Conservation (phyloP, 441 rosid genomes). For the Brassica balearica region DNA sequence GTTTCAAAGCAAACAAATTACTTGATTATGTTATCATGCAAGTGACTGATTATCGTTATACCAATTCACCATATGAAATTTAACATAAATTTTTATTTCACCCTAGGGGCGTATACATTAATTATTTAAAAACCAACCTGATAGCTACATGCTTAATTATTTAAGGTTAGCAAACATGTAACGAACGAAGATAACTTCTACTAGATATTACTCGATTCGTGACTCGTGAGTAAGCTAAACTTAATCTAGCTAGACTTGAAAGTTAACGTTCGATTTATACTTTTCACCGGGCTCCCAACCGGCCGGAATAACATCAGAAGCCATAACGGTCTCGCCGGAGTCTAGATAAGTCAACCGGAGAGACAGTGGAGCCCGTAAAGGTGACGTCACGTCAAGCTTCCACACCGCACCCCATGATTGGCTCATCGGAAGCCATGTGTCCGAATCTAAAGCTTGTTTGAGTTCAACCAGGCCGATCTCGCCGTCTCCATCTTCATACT, state of each 20-base stretch:
- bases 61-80: neutral
- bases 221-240: neutral
- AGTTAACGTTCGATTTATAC: slow-evolving; percentile 63
- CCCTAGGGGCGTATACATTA: neutral
- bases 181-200: neutral
- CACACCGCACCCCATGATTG: slow-evolving; percentile 76
- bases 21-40: neutral
- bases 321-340: slow-evolving; percentile 54
- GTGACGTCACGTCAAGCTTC: slow-evolving; percentile 57
- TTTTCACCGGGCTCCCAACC: slow-evolving; percentile 64
- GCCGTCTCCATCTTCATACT: slow-evolving; percentile 64
- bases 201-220: neutral
- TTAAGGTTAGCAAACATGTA: neutral
- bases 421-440: slow-evolving; percentile 64
- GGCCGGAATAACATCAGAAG: slow-evolving; percentile 62
- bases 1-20: neutral
- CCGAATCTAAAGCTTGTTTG: slow-evolving; percentile 55
- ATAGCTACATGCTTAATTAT: neutral
- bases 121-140: neutral
- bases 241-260: slow-evolving; percentile 30
- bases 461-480: slow-evolving; percentile 53
- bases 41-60: neutral
- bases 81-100: neutral
- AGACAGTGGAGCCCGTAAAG: slow-evolving; percentile 64
- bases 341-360: slow-evolving; percentile 55